Evolutionary conservation across 768 basidiomycete species (phyloP), one percentile per base, ranked within the genome.

Genomic region (Sistotremastrum suecicum): DNA sequence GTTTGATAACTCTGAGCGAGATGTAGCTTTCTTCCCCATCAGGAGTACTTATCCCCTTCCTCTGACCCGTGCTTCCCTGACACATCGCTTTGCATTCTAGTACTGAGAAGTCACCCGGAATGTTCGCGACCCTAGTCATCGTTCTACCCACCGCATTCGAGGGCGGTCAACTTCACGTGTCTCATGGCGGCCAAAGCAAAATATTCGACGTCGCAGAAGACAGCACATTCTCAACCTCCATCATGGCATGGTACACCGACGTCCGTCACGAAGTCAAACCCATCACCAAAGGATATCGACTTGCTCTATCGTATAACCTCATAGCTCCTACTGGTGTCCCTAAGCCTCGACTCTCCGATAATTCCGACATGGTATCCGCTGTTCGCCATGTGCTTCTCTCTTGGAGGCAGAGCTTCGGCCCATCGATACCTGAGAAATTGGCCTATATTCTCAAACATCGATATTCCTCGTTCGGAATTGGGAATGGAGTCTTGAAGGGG

Each of bases 241-340:
- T 69, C 9, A 56, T 74, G 3, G 62, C 72, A 1, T 76, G 73
- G 71, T 72, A 75, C 51, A 72, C 70, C 30, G 73, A 73, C 45
- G 72, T 73, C 42, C 58, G 56, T 40, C 71, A 72, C 53, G 70
- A 71, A 59, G 65, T 74, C 48, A 69, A 69, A 48, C 66, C 68
- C 5, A 58, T 74, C 39, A 69, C 65, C 1, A 63, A 64, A 10
- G 74, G 74, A 3, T 72, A 70, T 47, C 67, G 69, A 1, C 63
- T 75, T 0, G 72, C 71, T 0, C 63, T 75, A 5, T 67, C 71
- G 0, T 75, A 69, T 55, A 74, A 72, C 49, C 62, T 75, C 43
- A 60, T 74, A n/a, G 66, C 71, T 46, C 59, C 65, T 3, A 56
- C 60, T 0, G 47, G 29, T n/a, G 3, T 34, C 54, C 3, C 29